These are phyloP conservation scores for Phytophthora ohioensis DNA, from an alignment of 352 stramenopile species.

Conservation along the genomic window DNA sequence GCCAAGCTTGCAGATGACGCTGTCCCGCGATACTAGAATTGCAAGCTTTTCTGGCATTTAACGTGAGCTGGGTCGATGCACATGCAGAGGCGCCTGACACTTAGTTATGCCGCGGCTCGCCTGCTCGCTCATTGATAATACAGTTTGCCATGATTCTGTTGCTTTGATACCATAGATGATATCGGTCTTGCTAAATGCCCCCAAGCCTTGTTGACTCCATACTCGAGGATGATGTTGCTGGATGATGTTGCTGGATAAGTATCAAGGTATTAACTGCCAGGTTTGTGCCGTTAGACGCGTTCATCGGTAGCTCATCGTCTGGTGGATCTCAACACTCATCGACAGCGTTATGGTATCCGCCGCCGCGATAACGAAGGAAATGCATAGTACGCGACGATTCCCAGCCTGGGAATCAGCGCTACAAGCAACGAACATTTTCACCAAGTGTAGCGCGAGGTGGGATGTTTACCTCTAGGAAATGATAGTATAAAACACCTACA, in stretches of 20 bases:
- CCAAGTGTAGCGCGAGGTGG: not conserved
- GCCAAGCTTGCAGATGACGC: constrained; percentile 16
- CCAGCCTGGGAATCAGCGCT: constrained; percentile 24
- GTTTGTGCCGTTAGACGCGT: not conserved
- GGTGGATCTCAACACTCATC: not conserved
- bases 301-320: not conserved
- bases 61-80: not conserved
- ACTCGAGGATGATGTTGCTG: not conserved
- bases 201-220: too few relatives aligned
- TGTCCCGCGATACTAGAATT: constrained; percentile 15
- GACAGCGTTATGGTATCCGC: not conserved
- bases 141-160: too few relatives aligned
- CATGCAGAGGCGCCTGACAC: too few relatives aligned
- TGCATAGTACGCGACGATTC: not conserved
- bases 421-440: constrained; percentile 5
- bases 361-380: not conserved
- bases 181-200: too few relatives aligned
- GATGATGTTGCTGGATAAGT: not conserved
- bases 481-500: too few relatives aligned
- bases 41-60: constrained; percentile 13
- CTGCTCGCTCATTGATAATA: too few relatives aligned
- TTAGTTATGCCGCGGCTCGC: too few relatives aligned
- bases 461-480: too few relatives aligned
- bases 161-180: too few relatives aligned
- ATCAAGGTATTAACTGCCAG: not conserved